Base-by-base conservation (phyloP, 148 eudicot species). In the Rhododendron kiyosumense region DNA sequence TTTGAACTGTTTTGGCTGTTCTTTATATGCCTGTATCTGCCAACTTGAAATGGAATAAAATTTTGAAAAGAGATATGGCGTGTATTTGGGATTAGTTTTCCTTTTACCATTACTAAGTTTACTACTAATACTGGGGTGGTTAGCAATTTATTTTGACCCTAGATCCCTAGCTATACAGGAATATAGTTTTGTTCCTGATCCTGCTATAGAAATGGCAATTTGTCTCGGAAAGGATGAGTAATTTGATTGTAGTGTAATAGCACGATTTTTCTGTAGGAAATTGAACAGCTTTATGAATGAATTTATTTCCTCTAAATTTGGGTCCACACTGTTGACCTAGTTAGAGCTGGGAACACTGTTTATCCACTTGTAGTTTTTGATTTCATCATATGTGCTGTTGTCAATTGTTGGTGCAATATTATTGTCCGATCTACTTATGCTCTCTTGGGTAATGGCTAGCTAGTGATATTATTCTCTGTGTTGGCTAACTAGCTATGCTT, bases 361-460 rank as follows among this genome's bases (percentile, higher is more conserved):
- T 24, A 28, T 48, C 79, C 28, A 45, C 5, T 71, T 41, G 13
- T 24, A 9, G 10, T 22, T 20, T 20, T 77, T 77, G 49, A n/a
- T 69, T 34, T 73, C 77, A 41, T 78, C 54, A 78, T 45, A 4
- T 49, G 38, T 28, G 22, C 38, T 48, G 13, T 49, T 79, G 63
- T 49, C 32, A 15, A 13, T 26, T 79, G 36, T 22, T 5, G 38
- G 30, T 79, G 61, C 0, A 49, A 79, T 79, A 79, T 18, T 81
- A 63, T 52, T 81, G 24, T 22, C 20, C 30, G 20, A 43, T 43
- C 28, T 82, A 34, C 28, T 76, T 54, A 43, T 48, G 28, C 57
- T 51, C 48, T 83, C 24, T n/a, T 78, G 54, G 20, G 30, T n/a
- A 52, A 80, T 87, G 63, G 49, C 57, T 54, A 73, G 75, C 36